Percentiles rank a stretch among this genome's conserved stretches.
Conservation (phyloP, 2,329 filamentous ascomycete species). For the Mollisiaceae sp. region DNA sequence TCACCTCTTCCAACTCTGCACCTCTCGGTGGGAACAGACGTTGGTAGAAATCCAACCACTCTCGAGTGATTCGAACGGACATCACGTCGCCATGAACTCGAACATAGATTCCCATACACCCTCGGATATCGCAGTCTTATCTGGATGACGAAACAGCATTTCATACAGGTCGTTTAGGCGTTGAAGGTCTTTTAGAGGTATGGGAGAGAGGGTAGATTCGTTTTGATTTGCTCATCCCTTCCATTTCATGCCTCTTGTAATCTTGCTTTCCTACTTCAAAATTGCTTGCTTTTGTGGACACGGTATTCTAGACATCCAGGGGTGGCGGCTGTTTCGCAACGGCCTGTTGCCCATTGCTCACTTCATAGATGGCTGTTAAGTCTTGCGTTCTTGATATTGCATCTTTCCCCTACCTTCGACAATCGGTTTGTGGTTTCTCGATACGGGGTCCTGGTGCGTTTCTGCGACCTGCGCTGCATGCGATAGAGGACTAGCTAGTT, state of each 20-base stretch:
- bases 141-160: conserved; percentile 32
- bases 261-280: conserved; percentile 33
- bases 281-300: conserved; percentile 31
- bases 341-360: conserved; percentile 2
- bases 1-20: conserved; percentile 62
- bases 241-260: conserved; percentile 32
- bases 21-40: conserved; percentile 60
- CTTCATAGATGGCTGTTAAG: conserved; percentile 22
- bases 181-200: conserved; percentile 36
- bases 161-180: conserved; percentile 42
- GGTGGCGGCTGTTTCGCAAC: conserved; percentile 24
- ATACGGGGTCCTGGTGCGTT: not conserved
- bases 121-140: conserved; percentile 25
- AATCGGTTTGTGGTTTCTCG: not conserved
- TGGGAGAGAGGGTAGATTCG: conserved; percentile 35
- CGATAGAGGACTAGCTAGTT: conserved; percentile 18
- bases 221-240: conserved; percentile 32
- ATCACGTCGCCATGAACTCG: conserved; percentile 18
- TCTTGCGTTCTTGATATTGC: conserved; percentile 12
- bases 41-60: conserved; percentile 52
- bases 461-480: conserved; percentile 1
- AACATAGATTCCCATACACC: conserved; percentile 25
- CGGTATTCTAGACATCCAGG: conserved; percentile 27
- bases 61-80: conserved; percentile 27
- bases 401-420: conserved; percentile 1